A percentile compares a stretch with the other conserved stretches of the same genome.
Conservation (phyloP, 2,329 filamentous ascomycete genomes). For the Endoconidiophora laricicola region DNA sequence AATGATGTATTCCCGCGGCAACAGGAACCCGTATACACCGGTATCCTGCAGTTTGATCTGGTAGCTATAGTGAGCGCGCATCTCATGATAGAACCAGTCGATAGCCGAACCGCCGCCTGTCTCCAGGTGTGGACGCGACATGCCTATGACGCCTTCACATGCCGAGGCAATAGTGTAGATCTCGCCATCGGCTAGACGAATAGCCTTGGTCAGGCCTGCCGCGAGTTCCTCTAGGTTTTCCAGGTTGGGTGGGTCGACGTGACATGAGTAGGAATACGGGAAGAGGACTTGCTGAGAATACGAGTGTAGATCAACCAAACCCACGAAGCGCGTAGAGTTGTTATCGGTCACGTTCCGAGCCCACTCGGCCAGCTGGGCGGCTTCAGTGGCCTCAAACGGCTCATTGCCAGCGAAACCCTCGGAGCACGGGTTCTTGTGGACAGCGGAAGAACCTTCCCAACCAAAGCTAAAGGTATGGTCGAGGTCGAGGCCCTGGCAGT, state of each 20-base stretch:
- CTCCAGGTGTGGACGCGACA: conserved; percentile 37
- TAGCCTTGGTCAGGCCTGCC: conserved; percentile 74
- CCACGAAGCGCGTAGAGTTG: conserved; percentile 61
- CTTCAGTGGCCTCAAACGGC: conserved; percentile 72
- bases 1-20: conserved; percentile 73
- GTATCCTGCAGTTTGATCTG: conserved; percentile 90
- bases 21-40: conserved; percentile 82
- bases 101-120: conserved; percentile 69
- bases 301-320: conserved; percentile 77
- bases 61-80: conserved; percentile 70
- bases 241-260: conserved; percentile 58
- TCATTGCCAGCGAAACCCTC: conserved; percentile 74
- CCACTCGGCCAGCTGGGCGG: conserved; percentile 62
- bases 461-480: conserved; percentile 74
- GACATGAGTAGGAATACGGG: conserved; percentile 78
- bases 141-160: conserved; percentile 46
- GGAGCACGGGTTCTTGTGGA: conserved; percentile 65
- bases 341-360: conserved; percentile 58
- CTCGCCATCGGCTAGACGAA: conserved; percentile 63
- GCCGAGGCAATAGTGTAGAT: conserved; percentile 65
- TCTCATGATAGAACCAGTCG: conserved; percentile 88
- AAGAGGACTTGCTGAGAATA: conserved; percentile 93
- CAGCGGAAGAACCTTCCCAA: conserved; percentile 51
- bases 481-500: conserved; percentile 77
- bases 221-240: conserved; percentile 88